phyloP scores from a whole-genome alignment of 1,284 basidiomycete species.

The Cryptococcus wingfieldii region DNA sequence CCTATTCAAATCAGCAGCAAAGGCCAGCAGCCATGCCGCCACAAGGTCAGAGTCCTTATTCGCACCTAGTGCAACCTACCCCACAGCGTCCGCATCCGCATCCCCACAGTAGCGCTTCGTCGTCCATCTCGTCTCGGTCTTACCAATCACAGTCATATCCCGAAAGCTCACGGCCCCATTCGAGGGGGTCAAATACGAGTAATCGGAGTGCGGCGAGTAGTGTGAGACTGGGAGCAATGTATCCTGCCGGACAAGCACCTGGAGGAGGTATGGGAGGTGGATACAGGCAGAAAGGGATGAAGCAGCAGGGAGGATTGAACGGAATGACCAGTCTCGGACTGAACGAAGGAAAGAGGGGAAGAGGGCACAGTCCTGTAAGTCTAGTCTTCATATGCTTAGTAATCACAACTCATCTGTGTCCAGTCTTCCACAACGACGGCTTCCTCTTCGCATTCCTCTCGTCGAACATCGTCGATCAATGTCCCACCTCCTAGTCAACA shows the following conservation, averaged over 20 bases:
- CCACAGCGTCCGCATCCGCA: conserved; percentile 35
- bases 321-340: conserved; percentile 19
- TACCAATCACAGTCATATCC: conserved; percentile 42
- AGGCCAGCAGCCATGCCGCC: conserved; percentile 3
- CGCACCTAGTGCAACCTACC: conserved; percentile 32
- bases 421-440: conserved; percentile 29
- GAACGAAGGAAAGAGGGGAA: conserved; percentile 12
- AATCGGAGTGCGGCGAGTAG: conserved; percentile 41
- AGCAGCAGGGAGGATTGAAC: conserved; percentile 21
- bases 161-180: conserved; percentile 42
- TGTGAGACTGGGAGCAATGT: conserved; percentile 40
- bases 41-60: conserved; percentile 3
- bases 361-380: conserved; percentile 45
- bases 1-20: conserved; percentile 6
- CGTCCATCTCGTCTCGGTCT: conserved; percentile 41
- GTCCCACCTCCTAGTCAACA: conserved; percentile 34
- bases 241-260: conserved; percentile 27
- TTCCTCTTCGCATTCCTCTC: conserved; percentile 40
- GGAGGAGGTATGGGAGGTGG: conserved; percentile 12
- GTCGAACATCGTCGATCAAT: conserved; percentile 32
- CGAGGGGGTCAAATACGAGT: conserved; percentile 43
- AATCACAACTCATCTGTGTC: neutral
- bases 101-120: conserved; percentile 37
- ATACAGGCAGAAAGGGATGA: conserved; percentile 37
- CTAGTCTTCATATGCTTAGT: neutral